Percentiles rank a stretch among this genome's conserved stretches.
phyloP scores from a whole-genome alignment of 306 rosid species.

The Mimosa bimucronata region DNA sequence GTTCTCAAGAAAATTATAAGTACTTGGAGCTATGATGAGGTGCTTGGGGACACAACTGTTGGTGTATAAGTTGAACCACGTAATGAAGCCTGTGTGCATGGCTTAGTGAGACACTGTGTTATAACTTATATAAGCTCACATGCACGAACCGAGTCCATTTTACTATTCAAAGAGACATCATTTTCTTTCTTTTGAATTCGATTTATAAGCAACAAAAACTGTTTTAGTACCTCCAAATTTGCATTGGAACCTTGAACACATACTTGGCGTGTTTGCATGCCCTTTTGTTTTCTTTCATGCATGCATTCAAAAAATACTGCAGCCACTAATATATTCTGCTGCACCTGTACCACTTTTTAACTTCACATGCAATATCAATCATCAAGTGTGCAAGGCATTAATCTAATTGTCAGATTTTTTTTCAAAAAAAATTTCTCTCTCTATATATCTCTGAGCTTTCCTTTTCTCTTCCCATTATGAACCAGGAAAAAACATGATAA shows the following conservation, averaged over 20 bases:
- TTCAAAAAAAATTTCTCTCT: neutral
- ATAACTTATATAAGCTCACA: too few species aligned
- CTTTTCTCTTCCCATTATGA: neutral
- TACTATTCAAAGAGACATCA: neutral
- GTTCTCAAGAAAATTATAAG: too few species aligned
- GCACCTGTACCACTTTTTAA: neutral
- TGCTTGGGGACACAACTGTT: neutral
- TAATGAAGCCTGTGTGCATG: neutral
- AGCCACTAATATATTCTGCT: neutral
- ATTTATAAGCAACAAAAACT: too few species aligned
- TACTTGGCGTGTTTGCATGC: neutral
- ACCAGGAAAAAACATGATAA: neutral
- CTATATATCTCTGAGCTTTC: neutral
- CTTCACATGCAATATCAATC: neutral
- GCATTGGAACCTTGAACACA: neutral
- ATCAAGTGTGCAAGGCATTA: neutral
- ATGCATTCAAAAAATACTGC: neutral
- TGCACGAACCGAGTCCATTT: neutral
- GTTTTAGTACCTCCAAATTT: neutral
- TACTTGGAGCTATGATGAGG: neutral
- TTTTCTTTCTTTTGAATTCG: neutral
- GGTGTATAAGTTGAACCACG: neutral
- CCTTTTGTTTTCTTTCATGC: neutral
- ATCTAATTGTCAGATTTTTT: neutral
- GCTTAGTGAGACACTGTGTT: neutral